Evolutionary conservation across 192 early-diverging fungal genomes (phyloP), one percentile per base, ranked within the genome.

Genomic region (Coemansia pectinata): DNA sequence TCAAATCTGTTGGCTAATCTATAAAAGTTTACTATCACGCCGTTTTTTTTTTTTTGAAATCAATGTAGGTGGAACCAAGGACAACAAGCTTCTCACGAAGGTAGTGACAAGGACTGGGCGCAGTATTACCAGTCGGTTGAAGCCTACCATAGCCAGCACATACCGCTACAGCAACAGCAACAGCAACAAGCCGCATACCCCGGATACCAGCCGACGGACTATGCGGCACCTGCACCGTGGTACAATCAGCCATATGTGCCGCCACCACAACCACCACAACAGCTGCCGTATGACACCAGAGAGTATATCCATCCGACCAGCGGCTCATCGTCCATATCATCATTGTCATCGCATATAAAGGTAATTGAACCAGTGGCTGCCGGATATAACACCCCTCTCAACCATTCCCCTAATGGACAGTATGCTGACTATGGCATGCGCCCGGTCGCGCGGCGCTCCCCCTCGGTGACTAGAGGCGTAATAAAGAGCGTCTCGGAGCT

Each of bases 41-140:
- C 21, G 21, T 27, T 27, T 27, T 27, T 19, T 15, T 15, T 45
- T 31, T 44, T 12, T 27, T 72, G 47, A 47, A 69, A 45, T 11
- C 14, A 19, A 17, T 68, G 23, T 83, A 83, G 80, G 75, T 83
- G 80, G 80, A 66, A 72, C 52, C 80, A 83, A 48, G 19, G 48
- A 11, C 71, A 73, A 61, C 29, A 44, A 40, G 15, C 55, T 14
- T 58, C 55, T 1, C 55, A 34, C 39, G 42, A 40, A 17, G 27
- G 33, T 23, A 44, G 48, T 14, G 29, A 23, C 65, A 66, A 48
- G 63, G 71, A 83, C 68, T 83, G 80, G 80, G 62, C 80, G 23
- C 75, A 77, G 36, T 83, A 83, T 38, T 83, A 83, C 58, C 75
- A 83, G 66, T 72, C 65, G 0, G 57, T 83, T 4, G 80, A 83